These are phyloP conservation scores for Cystobasidium slooffiae DNA, from an alignment of 1,284 basidiomycete genomes.

Conservation along the genomic window DNA sequence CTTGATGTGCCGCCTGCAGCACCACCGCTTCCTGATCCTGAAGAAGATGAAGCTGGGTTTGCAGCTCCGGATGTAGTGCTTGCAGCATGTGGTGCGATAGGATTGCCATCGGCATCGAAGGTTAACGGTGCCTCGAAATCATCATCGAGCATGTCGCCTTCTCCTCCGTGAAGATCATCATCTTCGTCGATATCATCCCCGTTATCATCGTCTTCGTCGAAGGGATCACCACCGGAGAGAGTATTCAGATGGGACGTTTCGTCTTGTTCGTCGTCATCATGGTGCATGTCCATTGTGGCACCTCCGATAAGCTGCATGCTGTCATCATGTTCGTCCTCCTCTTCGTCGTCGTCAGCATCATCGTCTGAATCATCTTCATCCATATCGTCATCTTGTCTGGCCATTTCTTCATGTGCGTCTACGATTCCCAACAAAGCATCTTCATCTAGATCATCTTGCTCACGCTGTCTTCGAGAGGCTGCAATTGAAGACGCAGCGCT, in stretches of 20 bases:
- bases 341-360: constrained; percentile 63
- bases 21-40: neutral
- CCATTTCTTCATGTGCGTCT: constrained; percentile 29
- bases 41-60: neutral
- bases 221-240: constrained; percentile 12
- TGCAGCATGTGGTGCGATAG: constrained; percentile 27
- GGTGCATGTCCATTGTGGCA: constrained; percentile 16
- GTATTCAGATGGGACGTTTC: constrained; percentile 9
- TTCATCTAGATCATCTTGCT: constrained; percentile 20
- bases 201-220: constrained; percentile 47
- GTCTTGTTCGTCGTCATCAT: constrained; percentile 25
- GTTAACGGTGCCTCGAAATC: constrained; percentile 47
- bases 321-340: constrained; percentile 50
- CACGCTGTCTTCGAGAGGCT: constrained; percentile 22
- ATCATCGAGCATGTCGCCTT: constrained; percentile 46
- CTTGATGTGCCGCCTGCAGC: constrained; percentile 11
- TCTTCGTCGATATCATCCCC: constrained; percentile 62
- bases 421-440: constrained; percentile 27
- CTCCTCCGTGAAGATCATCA: constrained; percentile 54
- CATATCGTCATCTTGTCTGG: constrained; percentile 17
- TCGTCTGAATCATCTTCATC: constrained; percentile 28
- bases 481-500: constrained; percentile 8
- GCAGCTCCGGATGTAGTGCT: neutral
- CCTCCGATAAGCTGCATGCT: constrained; percentile 50
- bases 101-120: constrained; percentile 46